Base-by-base conservation (phyloP, 495 filamentous ascomycete species). In the Lichenothelia convexa region DNA sequence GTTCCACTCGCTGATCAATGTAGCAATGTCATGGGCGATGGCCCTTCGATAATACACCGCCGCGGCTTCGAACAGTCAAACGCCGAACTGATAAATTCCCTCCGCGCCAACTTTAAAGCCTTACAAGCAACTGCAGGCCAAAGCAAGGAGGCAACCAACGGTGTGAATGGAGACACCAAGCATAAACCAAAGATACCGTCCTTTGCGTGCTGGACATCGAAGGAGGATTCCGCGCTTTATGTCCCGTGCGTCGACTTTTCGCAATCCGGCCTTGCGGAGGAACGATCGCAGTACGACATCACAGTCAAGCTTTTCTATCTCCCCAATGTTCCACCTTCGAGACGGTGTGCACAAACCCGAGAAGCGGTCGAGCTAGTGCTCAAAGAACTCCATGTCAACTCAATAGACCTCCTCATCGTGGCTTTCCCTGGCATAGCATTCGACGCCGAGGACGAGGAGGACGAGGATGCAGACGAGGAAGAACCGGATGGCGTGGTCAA, bases 401-500 rank as follows among this genome's bases (percentile, higher is more conserved):
- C 70, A 31, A 73, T 99, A 40, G 82, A 94, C 58, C 68, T 99
- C 16, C 65, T 95, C 30, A 89, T 95, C 44, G 73, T 87, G 12
- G 91, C 83, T 2, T 93, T 94, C 50, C 91, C 89, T 0, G 81
- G 82, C 26, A 78, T 99, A 50, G 74, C 80, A 11, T 94, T 95
- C 43, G 85, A 95, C 39, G 83, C 82, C 12, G 83, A 93, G 30
- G 87, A 87, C 53, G 80, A 86, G 53, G 82, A 70, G 53, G 69
- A 78, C 32, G 76, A 78, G 18, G 77, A 73, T 40, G 75, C 77
- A 45, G 67, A 65, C 7, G 26, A 24, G 16, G 43, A 30, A 16
- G 15, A 36, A 32, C 62, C 64, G 30, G 73, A 73, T 39, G 57
- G 48, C 39, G 59, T 60, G 5, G 56, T 65, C 11, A 19, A 45